Conservation (phyloP, 768 basidiomycete genomes). For the Coprinopsis marcescibilis region DNA sequence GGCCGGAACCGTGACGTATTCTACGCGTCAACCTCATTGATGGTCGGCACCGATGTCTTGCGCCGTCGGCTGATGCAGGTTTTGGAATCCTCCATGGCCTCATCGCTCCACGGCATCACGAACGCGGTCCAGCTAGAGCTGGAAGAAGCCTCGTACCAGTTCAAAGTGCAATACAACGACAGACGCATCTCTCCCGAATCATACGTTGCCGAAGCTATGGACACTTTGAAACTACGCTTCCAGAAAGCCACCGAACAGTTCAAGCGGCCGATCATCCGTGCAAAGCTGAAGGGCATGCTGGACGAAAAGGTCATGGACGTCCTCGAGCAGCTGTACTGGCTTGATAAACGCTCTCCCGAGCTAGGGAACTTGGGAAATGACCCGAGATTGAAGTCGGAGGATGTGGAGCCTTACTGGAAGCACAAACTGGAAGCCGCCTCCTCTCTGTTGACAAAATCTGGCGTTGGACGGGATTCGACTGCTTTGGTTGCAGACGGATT, state of each 20-base stretch:
- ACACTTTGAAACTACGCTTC: slow-evolving; percentile 85
- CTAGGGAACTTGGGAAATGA: slow-evolving; percentile 67
- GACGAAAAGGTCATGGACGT: slow-evolving; percentile 98
- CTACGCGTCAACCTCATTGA: slow-evolving; percentile 54
- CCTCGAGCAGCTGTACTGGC: slow-evolving; percentile 95
- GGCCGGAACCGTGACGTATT: slow-evolving; percentile 56
- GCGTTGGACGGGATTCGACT: slow-evolving; percentile 92
- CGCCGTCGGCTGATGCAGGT: slow-evolving; percentile 93
- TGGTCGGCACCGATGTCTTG: slow-evolving; percentile 90
- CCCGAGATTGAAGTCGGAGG: slow-evolving; percentile 60
- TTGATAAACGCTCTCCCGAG: slow-evolving; percentile 80
- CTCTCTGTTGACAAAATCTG: slow-evolving; percentile 90
- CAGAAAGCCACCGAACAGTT: slow-evolving; percentile 81
- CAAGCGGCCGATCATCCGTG: slow-evolving; percentile 82
- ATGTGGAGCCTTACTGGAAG: slow-evolving; percentile 87
- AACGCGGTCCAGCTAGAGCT: slow-evolving; percentile 97
- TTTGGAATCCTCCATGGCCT: slow-evolving; percentile 95
- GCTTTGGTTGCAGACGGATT: slow-evolving; percentile 92
- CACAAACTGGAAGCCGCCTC: slow-evolving; percentile 96
- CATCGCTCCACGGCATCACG: slow-evolving; percentile 90
- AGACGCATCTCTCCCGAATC: slow-evolving; percentile 91
- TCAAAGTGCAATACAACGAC: slow-evolving; percentile 99
- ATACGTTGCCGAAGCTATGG: slow-evolving; percentile 97
- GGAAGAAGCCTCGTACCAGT: slow-evolving; percentile 96
- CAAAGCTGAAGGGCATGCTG: slow-evolving; percentile 85